Percentiles rank a stretch among this genome's conserved stretches.
phyloP scores from a whole-genome alignment of 345 rosid species.

The Limnanthes douglasii region DNA sequence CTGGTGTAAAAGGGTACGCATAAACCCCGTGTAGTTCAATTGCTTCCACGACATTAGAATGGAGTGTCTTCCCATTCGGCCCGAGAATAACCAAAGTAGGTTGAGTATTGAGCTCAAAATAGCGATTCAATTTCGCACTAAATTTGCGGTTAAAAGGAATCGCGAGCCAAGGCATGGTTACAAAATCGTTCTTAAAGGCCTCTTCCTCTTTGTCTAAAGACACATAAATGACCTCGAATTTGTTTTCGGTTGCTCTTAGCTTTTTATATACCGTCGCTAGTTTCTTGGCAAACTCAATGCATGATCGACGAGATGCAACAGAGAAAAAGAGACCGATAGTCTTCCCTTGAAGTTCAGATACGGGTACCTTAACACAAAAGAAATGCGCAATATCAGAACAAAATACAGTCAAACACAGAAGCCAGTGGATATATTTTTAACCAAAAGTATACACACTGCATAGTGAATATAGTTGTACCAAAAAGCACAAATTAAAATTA shows the following conservation, averaged over 20 bases:
- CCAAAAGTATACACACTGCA: too few relatives aligned
- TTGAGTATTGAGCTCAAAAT: slow-evolving; percentile 33
- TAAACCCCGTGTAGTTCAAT: slow-evolving; percentile 40
- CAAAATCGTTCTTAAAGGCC: slow-evolving; percentile 29
- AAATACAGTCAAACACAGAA: too few relatives aligned
- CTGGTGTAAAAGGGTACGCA: slow-evolving; percentile 61
- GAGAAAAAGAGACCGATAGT: slow-evolving; percentile 46
- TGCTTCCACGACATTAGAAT: slow-evolving; percentile 37
- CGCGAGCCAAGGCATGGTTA: slow-evolving; percentile 55
- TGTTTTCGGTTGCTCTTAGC: slow-evolving; percentile 35
- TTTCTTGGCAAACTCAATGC: slow-evolving; percentile 31
- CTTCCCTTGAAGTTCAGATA: slow-evolving; percentile 57
- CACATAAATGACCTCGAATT: slow-evolving; percentile 48
- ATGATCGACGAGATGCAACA: slow-evolving; percentile 8
- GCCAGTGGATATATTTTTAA: too few relatives aligned
- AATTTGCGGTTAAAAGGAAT: slow-evolving; percentile 39
- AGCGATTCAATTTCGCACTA: slow-evolving; percentile 26
- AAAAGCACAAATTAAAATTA: too few relatives aligned
- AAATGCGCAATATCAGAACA: slow-evolving; percentile 2
- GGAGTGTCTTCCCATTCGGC: slow-evolving; percentile 50
- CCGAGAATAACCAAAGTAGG: slow-evolving; percentile 58
- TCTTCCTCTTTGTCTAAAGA: slow-evolving; percentile 45
- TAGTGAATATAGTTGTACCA: background rate
- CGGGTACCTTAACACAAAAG: slow-evolving; percentile 36
- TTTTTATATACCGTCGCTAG: slow-evolving; percentile 32